These are phyloP conservation scores for Botrytis paeoniae DNA, from an alignment of 2,329 filamentous ascomycete species.

Conservation along the genomic window DNA sequence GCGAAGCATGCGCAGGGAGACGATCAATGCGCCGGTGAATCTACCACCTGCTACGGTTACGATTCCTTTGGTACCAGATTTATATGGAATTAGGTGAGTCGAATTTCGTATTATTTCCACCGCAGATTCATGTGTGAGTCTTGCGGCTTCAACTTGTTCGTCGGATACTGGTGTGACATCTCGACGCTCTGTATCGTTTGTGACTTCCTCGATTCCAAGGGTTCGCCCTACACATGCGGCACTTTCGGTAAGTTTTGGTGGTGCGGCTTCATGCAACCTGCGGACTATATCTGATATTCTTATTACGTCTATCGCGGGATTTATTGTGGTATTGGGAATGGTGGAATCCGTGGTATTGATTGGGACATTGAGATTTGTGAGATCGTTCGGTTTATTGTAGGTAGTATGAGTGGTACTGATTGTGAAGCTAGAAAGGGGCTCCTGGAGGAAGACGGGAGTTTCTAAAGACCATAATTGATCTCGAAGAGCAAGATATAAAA, in stretches of 20 bases:
- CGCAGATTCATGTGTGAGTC: not conserved
- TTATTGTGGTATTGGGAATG: no score
- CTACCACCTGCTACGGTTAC: conserved; percentile 42
- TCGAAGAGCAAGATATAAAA: not conserved
- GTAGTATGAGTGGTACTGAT: not conserved
- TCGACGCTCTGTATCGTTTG: conserved; percentile 8
- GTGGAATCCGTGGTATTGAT: not conserved
- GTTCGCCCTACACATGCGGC: not conserved
- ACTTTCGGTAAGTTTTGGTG: not conserved
- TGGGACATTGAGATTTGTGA: no score
- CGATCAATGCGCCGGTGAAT: conserved; percentile 41
- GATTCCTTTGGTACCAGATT: conserved; percentile 36
- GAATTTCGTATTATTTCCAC: conserved; percentile 3
- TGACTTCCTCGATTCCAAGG: conserved; percentile 2
- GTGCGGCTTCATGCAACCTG: not conserved
- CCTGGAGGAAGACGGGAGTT: conserved; percentile 1
- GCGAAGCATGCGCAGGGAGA: conserved; percentile 43
- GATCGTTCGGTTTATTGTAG: not conserved
- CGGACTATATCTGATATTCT: not conserved
- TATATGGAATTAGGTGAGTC: conserved; percentile 3
- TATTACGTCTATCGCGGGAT: no score
- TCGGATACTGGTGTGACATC: conserved; percentile 14
- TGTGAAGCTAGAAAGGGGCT: not conserved
- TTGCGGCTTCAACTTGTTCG: not conserved
- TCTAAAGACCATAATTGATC: conserved; percentile 10